Percentiles rank a stretch among this genome's conserved stretches.
phyloP scores from a whole-genome alignment of 176 grass and related monocot species.

The Oryza rufipogon region DNA sequence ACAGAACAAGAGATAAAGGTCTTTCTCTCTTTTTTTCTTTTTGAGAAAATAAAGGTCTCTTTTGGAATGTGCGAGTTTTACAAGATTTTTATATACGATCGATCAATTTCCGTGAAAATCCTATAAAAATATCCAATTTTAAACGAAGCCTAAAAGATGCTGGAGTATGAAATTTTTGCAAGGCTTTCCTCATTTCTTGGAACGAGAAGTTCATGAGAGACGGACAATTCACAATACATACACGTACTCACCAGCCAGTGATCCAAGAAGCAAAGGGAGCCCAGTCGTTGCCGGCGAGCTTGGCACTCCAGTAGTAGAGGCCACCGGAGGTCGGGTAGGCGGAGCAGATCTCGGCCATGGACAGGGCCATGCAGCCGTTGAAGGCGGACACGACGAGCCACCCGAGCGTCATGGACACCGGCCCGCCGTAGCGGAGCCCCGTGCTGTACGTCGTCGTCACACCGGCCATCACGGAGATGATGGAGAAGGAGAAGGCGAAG shows the following conservation, averaged over 20 bases:
- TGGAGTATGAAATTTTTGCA: no score
- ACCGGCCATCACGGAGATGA: constrained; percentile 65
- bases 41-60: no score
- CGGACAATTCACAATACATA: neutral
- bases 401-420: constrained; percentile 61
- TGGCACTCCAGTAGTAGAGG: constrained; percentile 94
- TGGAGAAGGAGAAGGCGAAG: constrained; percentile 60
- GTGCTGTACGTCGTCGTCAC: constrained; percentile 70
- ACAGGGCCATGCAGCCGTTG: constrained; percentile 59
- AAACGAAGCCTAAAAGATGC: no score
- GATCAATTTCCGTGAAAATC: no score
- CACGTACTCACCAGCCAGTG: constrained; percentile 67
- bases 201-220: no score
- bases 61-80: no score
- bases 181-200: no score
- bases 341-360: constrained; percentile 95
- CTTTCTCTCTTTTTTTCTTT: no score
- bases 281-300: constrained; percentile 68
- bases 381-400: constrained; percentile 56
- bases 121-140: no score
- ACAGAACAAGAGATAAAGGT: no score
- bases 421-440: constrained; percentile 70
- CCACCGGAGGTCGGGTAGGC: constrained; percentile 34
- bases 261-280: constrained; percentile 72
- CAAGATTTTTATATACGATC: no score